Evolutionary conservation across 2,329 filamentous ascomycete species (phyloP).

Genomic region (Sporothrix luriei): DNA sequence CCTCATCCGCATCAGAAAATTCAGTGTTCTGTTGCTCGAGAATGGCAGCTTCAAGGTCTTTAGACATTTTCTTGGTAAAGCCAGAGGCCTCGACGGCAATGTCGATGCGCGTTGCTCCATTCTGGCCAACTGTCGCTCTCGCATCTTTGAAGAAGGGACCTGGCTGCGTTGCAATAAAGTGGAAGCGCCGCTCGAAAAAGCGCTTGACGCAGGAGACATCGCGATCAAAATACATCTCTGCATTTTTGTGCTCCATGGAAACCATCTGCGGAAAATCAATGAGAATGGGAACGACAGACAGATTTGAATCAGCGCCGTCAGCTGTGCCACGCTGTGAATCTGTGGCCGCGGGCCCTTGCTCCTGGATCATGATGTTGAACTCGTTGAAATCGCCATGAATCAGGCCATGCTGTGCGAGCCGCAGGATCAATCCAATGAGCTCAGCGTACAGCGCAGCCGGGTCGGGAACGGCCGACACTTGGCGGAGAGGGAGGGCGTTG

Average conservation of each 20-base stretch:
- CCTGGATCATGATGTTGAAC: slow-evolving; percentile 95
- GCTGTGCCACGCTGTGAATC: slow-evolving; percentile 36
- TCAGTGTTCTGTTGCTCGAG: slow-evolving; percentile 65
- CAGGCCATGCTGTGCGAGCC: slow-evolving; percentile 79
- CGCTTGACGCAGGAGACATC: slow-evolving; percentile 95
- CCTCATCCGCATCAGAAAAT: slow-evolving; percentile 44
- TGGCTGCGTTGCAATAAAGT: slow-evolving; percentile 77
- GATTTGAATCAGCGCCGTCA: not conserved
- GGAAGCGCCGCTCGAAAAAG: slow-evolving; percentile 87
- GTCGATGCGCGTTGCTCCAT: slow-evolving; percentile 72
- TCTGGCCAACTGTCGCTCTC: slow-evolving; percentile 69
- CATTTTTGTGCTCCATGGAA: slow-evolving; percentile 89
- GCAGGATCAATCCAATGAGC: slow-evolving; percentile 81
- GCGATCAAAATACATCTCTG: slow-evolving; percentile 95
- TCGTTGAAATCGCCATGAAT: slow-evolving; percentile 99
- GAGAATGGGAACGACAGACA: slow-evolving; percentile 70
- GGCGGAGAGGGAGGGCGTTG: slow-evolving; percentile 87
- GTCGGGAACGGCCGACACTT: slow-evolving; percentile 81
- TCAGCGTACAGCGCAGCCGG: slow-evolving; percentile 88
- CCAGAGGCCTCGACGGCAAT: slow-evolving; percentile 88
- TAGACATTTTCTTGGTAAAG: slow-evolving; percentile 95
- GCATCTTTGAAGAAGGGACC: slow-evolving; percentile 87
- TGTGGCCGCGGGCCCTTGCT: slow-evolving; percentile 60
- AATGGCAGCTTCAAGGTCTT: slow-evolving; percentile 90
- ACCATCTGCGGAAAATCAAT: slow-evolving; percentile 99